Base-by-base conservation (phyloP, 805 yeast species). In the Teunomyces panamensis region DNA sequence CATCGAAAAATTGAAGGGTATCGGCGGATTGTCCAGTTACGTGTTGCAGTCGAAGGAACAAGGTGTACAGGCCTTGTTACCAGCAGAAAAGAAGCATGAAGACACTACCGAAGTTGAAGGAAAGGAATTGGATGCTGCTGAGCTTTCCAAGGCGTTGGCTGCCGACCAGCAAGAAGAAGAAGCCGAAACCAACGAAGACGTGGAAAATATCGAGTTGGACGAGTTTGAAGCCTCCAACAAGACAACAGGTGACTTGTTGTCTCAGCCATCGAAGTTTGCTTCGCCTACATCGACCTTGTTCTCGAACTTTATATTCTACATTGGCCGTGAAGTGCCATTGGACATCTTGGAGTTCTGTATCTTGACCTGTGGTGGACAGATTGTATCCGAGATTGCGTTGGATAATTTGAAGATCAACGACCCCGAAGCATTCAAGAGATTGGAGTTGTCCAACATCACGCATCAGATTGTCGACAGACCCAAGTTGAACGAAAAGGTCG, bases 401-500 rank as follows among this genome's bases (percentile, higher is more conserved):
- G 97, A 92, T 64, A 94, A 86, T 67, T 68, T 85, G 49, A 69
- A 74, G 56, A 67, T 76, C 55, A 77, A 77, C 51, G 74, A 72
- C 42, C 72, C 77, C 5, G 65, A 64, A 35, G 70, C 69, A 27
- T 75, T 62, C 60, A 60, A 65, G 43, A 76, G 77, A 44, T 71
- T 85, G 52, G 85, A 86, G 62, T 73, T 89, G 47, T 74, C 81
- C 28, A 71, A 76, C 44, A 81, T 94, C 43, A 94, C 99, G 11
- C 99, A 94, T 68, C 98, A 92, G 69, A 85, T 94, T 57, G 84
- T 85, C 54, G 99, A 94, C 69, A 84, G 99, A 68, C 98, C 99
- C 28, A 84, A 83, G 59, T 68, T 92, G 39, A 64, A 77, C 27
- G 77, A 81, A 53, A 88, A 84, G 64, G 89, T 90, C 39, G 86